These are phyloP conservation scores for Saturnispora galanensis DNA, from an alignment of 805 yeast species.

Conservation along the genomic window DNA sequence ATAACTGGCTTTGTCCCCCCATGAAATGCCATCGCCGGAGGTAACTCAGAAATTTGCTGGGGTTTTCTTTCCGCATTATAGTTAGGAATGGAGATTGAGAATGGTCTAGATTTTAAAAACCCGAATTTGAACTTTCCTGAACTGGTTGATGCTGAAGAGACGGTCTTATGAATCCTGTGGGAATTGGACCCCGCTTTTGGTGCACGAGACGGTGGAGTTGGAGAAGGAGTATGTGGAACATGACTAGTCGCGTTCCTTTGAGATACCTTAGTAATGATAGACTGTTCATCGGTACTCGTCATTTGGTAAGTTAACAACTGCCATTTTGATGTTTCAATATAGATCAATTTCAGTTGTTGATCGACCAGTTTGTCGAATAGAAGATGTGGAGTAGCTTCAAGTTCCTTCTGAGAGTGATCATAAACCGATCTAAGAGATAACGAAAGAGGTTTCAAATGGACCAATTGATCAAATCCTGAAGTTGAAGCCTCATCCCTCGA, in stretches of 20 bases:
- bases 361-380: slow-evolving; percentile 37
- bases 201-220: too few relatives aligned
- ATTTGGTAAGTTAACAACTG: slow-evolving; percentile 12
- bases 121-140: slow-evolving; percentile 22
- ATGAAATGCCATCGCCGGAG: slow-evolving; percentile 26
- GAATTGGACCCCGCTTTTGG: too few relatives aligned
- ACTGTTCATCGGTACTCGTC: neutral
- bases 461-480: slow-evolving; percentile 40
- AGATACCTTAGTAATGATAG: too few relatives aligned
- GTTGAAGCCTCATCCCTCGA: slow-evolving; percentile 13
- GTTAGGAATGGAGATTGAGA: slow-evolving; percentile 37
- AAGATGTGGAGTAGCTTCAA: slow-evolving; percentile 26
- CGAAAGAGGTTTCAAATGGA: slow-evolving; percentile 38
- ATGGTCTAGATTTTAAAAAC: slow-evolving; percentile 40
- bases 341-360: slow-evolving; percentile 41
- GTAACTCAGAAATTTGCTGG: slow-evolving; percentile 47
- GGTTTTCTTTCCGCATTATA: slow-evolving; percentile 19
- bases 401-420: slow-evolving; percentile 27
- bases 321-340: slow-evolving; percentile 35
- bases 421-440: slow-evolving; percentile 25
- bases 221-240: too few relatives aligned
- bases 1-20: slow-evolving; percentile 41
- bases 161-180: too few relatives aligned
- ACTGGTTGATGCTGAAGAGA: slow-evolving; percentile 2
- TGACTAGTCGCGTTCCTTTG: too few relatives aligned